Evolutionary conservation across 805 yeast species (phyloP).

Genomic region (Vanderwaltozyma polyspora): DNA sequence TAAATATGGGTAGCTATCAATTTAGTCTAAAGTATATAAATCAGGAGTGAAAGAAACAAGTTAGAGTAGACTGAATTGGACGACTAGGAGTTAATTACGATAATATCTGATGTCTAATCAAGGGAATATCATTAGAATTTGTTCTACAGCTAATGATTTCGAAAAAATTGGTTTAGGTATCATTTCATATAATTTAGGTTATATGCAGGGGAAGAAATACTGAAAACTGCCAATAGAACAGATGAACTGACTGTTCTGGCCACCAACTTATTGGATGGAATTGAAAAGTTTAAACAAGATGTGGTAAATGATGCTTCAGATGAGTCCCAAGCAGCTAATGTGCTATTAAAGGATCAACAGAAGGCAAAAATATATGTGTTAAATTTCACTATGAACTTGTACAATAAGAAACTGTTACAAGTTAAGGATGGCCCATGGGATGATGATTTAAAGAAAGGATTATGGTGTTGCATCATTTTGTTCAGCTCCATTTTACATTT

Average conservation of each 20-base stretch:
- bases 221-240: slow-evolving; percentile 46
- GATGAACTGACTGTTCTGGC: slow-evolving; percentile 53
- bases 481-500: slow-evolving; percentile 13
- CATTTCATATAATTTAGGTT: slow-evolving; percentile 30
- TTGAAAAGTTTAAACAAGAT: slow-evolving; percentile 45
- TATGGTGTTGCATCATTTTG: slow-evolving; percentile 26
- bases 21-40: too few species aligned
- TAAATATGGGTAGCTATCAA: too few species aligned
- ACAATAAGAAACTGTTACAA: slow-evolving; percentile 37
- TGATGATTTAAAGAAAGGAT: slow-evolving; percentile 13
- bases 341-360: slow-evolving; percentile 46
- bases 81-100: too few species aligned
- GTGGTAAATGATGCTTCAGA: slow-evolving; percentile 16
- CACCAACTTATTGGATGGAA: slow-evolving; percentile 49
- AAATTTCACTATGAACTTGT: slow-evolving; percentile 47
- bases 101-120: too few species aligned
- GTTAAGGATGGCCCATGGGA: slow-evolving; percentile 39
- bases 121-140: too few species aligned
- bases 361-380: slow-evolving; percentile 45
- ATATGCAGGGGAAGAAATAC: slow-evolving; percentile 63
- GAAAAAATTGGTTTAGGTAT: slow-evolving; percentile 17
- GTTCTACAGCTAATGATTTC: slow-evolving; percentile 17
- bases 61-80: too few species aligned
- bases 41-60: too few species aligned
- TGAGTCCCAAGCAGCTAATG: slow-evolving; percentile 27